Base-by-base conservation (phyloP, 805 yeast genomes). In the Alloascoidea africana region DNA sequence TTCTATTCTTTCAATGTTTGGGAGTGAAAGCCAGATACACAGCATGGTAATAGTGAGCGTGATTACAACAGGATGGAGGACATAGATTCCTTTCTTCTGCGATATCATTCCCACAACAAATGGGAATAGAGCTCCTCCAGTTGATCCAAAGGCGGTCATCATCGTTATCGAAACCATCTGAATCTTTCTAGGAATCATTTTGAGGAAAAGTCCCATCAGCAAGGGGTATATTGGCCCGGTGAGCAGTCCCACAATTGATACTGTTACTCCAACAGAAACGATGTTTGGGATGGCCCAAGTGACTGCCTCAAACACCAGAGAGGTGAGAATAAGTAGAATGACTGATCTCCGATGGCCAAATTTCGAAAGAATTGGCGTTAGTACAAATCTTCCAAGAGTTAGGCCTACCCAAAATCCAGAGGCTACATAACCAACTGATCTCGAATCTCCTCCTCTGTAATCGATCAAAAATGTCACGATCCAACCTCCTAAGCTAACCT, bases 331-430 rank as follows among this genome's bases (percentile, higher is more conserved):
- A 39, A 62, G 44, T 13, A 68, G 34, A 11, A 60, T 44, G 33
- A 67, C 63, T 2, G 65, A 60, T 41, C 72, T 51, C 41, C 71
- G 37, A 33, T 34, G 44, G 36, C 36, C 53, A 52, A 27, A 45
- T 46, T 18, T 43, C 15, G 34, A 39, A 17, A 14, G 43, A 18
- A 16, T 53, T 55, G 4, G 50, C 44, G n/a, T 59, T 5, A 79
- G 54, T 3, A 60, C 43, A 34, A 79, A 53, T 42, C 89, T 58
- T 0, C 89, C 89, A 13, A 66, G 42, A 0, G 86, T 74, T 15
- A 79, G 52, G 0, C 89, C 89, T 16, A 68, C 66, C 86, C 86
- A 79, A 49, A 68, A 78, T 13, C 82, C 77, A 3, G 84, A 68
- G 0, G 79, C 73, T 11, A 76, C 72, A 47, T 70, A 75, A 5